Evolutionary conservation across 1,284 basidiomycete species (phyloP), one percentile per base, ranked within the genome.

Genomic region (Erythrobasidium hasegawianum): DNA sequence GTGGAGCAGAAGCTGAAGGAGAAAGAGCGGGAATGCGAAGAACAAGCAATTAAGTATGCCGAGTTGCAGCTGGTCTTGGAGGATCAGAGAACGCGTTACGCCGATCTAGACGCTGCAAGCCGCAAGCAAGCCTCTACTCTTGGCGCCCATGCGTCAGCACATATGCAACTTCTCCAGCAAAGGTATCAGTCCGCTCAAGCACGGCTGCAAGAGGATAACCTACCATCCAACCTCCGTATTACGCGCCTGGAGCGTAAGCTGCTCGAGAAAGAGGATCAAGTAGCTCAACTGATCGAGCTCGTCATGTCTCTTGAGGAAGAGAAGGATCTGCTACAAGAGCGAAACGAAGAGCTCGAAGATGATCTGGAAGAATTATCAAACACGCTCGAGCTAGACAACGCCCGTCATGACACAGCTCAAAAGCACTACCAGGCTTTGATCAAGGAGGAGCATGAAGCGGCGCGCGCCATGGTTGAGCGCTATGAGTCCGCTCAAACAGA

Each of bases 221-320:
- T 64, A 10, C 8, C 54, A 3, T 53, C 26, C 18, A 8, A 2
- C 18, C 27, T 56, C 1, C 61, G 39, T 20, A 26, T 47, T 4
- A 33, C 27, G 11, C 53, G 45, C 14, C n/a, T 57, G 8, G 61
- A 64, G 22, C 52, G 61, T 3, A 64, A 64, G 40, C 16, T 64
- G 22, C 27, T 40, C 1, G 61, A 64, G 41, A 64, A 57, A 40
- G 41, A 64, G n/a, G 61, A 64, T n/a, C 61, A 64, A 43, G 43
- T 64, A 1, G 40, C 39, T n/a, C 61, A 64, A 53, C 54, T 64
- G 8, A 54, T 64, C 1, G 53, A 64, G 27, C 61, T 64, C 41
- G 41, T 57, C 27, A 18, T 64, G 14, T 41, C 26, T 18, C 53
- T 53, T 3, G 61, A 64, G 24, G 61, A 64, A 22, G 61, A 64